Evolutionary conservation across 768 basidiomycete species (phyloP), one percentile per base, ranked within the genome.

Genomic region (Xerocomellus dryophilus): DNA sequence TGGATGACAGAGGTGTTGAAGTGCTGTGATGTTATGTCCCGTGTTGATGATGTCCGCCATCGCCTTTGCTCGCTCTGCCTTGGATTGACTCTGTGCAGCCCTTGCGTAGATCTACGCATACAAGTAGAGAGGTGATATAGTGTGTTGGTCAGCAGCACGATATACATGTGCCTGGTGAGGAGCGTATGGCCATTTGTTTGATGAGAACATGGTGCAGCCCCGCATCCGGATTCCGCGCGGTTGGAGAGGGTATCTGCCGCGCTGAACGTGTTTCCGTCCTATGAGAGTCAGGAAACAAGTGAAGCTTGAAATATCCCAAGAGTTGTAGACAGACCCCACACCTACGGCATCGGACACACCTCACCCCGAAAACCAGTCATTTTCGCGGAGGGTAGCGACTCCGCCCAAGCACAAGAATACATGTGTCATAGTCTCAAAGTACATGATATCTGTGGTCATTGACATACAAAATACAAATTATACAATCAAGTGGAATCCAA

Each of bases 1-100:
- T 52, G 27, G 40, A 60, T 4, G 45, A 45, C 43, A 50, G 45
- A 10, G 50, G 9, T 4, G 47, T 51, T 8, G 29, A 49, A 27
- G 39, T 21, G 14, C 18, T n/a, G 2, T 56, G 46, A 51, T 25
- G 17, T 18, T 17, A 2, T 5, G 9, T 29, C 14, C 27, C 12
- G n/a, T 20, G 17, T 20, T 1, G 10, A 7, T 20, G n/a, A 4
- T 29, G 20, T 41, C 43, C 4, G 27, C 15, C 17, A 7, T 49
- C 6, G 1, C 3, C 27, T 11, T 51, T 27, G 9, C 20, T 29
- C 27, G 34, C 35, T 47, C 25, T 47, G 10, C 11, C 40, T 43
- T n/a, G 12, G 9, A 20, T 43, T 44, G 43, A 8, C 1, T 32
- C 17, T 50, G 2, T 2, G n/a, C n/a, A n/a, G 5, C 29, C 11